phyloP scores from a whole-genome alignment of 306 rosid genomes.

The Pyrus pyrifolia region DNA sequence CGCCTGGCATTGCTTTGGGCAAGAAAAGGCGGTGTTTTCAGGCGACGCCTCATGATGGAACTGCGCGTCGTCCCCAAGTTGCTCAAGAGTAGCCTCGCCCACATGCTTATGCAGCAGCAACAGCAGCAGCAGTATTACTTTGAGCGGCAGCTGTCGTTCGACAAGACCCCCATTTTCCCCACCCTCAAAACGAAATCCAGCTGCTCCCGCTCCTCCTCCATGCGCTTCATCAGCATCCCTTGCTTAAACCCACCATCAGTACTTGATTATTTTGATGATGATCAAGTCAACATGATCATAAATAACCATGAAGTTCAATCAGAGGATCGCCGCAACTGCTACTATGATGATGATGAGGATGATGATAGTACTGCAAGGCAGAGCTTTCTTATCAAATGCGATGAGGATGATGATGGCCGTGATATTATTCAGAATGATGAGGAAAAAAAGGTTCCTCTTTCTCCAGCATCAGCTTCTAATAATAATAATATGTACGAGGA shows the following conservation, averaged over 20 bases:
- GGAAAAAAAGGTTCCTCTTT: background rate
- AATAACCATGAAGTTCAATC: background rate
- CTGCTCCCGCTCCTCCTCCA: conserved; percentile 38
- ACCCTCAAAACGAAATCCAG: conserved; percentile 27
- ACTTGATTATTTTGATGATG: conserved; percentile 6
- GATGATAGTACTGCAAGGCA: background rate
- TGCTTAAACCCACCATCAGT: conserved; percentile 62
- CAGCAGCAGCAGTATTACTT: conserved; percentile 32
- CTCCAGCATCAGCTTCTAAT: background rate
- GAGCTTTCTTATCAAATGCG: background rate
- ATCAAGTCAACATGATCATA: background rate
- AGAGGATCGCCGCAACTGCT: background rate
- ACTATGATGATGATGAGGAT: background rate
- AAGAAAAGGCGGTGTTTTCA: conserved; percentile 65
- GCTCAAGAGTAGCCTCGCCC: conserved; percentile 34
- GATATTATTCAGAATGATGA: background rate
- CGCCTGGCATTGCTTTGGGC: conserved; percentile 73
- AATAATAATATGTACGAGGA: background rate
- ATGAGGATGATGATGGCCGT: background rate
- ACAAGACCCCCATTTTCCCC: conserved; percentile 60
- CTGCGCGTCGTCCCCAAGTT: conserved; percentile 55
- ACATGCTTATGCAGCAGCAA: background rate
- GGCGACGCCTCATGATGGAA: conserved; percentile 47
- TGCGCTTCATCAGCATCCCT: conserved; percentile 63
- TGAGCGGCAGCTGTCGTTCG: conserved; percentile 80